phyloP scores from a whole-genome alignment of 768 basidiomycete species.

The Kwoniella europaea region DNA sequence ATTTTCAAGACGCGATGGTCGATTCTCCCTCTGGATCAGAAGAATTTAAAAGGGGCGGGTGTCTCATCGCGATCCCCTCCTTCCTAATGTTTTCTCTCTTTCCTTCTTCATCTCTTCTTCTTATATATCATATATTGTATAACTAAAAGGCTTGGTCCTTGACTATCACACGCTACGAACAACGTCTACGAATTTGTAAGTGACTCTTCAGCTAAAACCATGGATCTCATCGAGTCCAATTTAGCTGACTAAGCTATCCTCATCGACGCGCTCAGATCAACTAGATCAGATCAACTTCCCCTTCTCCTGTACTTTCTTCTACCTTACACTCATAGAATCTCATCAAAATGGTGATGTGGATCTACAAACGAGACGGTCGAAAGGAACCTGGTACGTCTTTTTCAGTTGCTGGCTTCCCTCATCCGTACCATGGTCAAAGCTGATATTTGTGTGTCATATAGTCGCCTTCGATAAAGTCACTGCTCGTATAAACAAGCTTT shows the following conservation, averaged over 20 bases:
- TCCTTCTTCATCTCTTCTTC: slow-evolving; percentile 16
- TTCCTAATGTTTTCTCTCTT: slow-evolving; percentile 13
- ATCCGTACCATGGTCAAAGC: not conserved
- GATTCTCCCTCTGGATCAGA: no score
- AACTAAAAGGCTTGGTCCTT: slow-evolving; percentile 23
- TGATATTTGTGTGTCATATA: not conserved
- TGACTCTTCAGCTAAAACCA: not conserved
- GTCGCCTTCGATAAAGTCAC: slow-evolving; percentile 57
- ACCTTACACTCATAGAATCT: not conserved
- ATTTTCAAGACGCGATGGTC: slow-evolving; percentile 2
- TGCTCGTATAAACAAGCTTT: slow-evolving; percentile 65
- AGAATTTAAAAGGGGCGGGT: slow-evolving; percentile 2
- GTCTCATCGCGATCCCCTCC: slow-evolving; percentile 15
- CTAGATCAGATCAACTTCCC: slow-evolving; percentile 2
- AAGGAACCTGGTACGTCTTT: slow-evolving; percentile 50
- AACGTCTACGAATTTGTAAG: slow-evolving; percentile 16
- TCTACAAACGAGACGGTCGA: slow-evolving; percentile 57
- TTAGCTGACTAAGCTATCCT: slow-evolving; percentile 15
- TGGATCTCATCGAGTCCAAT: not conserved
- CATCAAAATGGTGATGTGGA: slow-evolving; percentile 54
- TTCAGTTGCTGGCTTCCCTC: not conserved
- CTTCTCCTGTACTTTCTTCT: not conserved
- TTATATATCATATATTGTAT: slow-evolving; percentile 15
- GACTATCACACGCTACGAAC: slow-evolving; percentile 14
- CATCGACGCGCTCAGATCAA: slow-evolving; percentile 9